phyloP scores from a whole-genome alignment of 139 green algal genomes.

The Chlamydomonas sphaeroides region DNA sequence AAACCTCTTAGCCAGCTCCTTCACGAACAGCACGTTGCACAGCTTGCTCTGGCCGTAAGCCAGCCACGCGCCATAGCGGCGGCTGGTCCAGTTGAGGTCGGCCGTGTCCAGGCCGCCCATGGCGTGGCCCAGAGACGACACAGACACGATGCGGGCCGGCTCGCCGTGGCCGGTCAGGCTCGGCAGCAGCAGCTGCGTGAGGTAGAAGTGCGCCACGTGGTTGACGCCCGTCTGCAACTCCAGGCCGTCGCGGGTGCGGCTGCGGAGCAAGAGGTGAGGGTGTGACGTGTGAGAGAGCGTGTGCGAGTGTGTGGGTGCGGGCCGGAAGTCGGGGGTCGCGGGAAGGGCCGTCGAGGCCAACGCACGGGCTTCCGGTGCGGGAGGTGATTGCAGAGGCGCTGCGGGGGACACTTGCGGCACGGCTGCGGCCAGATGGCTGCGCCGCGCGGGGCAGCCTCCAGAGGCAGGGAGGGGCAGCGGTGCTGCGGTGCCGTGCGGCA shows the following conservation, averaged over 20 bases:
- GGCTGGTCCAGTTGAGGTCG: constrained; percentile 25
- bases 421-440: too few species aligned
- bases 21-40: constrained; percentile 65
- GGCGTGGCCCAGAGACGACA: constrained; percentile 36
- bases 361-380: too few species aligned
- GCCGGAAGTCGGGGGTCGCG: too few species aligned
- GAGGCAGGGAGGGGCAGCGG: too few species aligned
- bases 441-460: too few species aligned
- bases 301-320: background rate
- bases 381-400: too few species aligned
- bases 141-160: constrained; percentile 10
- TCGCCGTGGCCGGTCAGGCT: background rate
- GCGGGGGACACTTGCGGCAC: too few species aligned
- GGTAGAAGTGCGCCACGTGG: constrained; percentile 18
- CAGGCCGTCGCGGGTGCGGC: constrained; percentile 8
- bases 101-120: background rate
- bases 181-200: constrained; percentile 26
- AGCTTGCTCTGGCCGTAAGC: constrained; percentile 71
- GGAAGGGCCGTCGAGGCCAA: too few species aligned
- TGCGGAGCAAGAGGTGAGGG: background rate
- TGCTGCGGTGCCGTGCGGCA: too few species aligned
- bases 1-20: constrained; percentile 49
- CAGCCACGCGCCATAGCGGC: constrained; percentile 38
- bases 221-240: constrained; percentile 25
- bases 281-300: background rate